These are phyloP conservation scores for Apophysomyces ossiformis DNA, from an alignment of 371 early-diverging fungal species.

Conservation along the genomic window DNA sequence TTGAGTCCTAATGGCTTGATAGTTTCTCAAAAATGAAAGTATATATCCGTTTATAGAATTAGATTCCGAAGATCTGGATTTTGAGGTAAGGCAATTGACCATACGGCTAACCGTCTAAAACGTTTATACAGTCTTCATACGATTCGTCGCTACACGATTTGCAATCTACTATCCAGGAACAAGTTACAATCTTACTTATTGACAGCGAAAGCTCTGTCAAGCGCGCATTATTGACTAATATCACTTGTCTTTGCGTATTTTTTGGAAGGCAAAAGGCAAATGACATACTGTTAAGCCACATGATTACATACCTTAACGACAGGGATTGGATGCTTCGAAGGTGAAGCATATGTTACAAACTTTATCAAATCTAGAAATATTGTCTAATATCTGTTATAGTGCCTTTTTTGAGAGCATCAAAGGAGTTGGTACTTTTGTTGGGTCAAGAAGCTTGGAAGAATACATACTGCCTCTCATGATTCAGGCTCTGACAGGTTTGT, in stretches of 20 bases:
- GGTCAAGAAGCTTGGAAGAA: slow-evolving; percentile 83
- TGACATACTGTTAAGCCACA: slow-evolving; percentile 86
- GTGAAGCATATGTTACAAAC: slow-evolving; percentile 33
- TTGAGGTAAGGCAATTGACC: slow-evolving; percentile 44
- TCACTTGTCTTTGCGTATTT: slow-evolving; percentile 82
- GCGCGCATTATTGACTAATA: slow-evolving; percentile 74
- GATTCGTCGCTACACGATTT: slow-evolving; percentile 76
- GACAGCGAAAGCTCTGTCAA: slow-evolving; percentile 77
- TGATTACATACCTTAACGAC: slow-evolving; percentile 95
- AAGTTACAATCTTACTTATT: slow-evolving; percentile 68
- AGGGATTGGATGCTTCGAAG: slow-evolving; percentile 90
- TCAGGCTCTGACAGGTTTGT: slow-evolving; percentile 84
- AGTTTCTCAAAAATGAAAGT: slow-evolving; percentile 67
- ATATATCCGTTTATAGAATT: slow-evolving; percentile 56
- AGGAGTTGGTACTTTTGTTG: slow-evolving; percentile 88
- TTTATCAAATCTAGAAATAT: not conserved
- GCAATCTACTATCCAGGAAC: slow-evolving; percentile 77
- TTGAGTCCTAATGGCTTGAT: not conserved
- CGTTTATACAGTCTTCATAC: slow-evolving; percentile 62
- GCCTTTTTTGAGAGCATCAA: slow-evolving; percentile 92
- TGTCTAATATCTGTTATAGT: slow-evolving; percentile 35
- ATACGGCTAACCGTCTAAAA: not conserved
- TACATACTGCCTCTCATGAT: slow-evolving; percentile 93
- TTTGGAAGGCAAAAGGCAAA: slow-evolving; percentile 85
- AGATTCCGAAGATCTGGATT: slow-evolving; percentile 60